phyloP scores from a whole-genome alignment of 1,284 basidiomycete genomes.

The Cutaneotrichosporon sp. region DNA sequence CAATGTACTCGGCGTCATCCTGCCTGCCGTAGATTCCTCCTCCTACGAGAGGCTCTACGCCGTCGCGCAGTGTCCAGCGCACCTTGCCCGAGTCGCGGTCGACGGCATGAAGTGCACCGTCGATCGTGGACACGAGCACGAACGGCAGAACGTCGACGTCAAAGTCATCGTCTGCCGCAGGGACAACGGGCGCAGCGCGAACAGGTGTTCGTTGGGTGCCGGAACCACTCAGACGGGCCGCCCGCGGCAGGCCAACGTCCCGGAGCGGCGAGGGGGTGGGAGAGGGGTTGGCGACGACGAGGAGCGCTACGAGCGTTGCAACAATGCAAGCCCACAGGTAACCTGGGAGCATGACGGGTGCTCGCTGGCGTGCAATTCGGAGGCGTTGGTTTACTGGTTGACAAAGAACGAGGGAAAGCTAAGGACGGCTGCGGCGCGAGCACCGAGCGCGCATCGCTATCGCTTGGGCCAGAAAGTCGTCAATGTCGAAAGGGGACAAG shows the following conservation, averaged over 20 bases:
- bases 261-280: constrained; percentile 4
- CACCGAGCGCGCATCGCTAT: constrained; percentile 20
- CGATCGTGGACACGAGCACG: constrained; percentile 45
- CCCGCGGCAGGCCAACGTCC: constrained; percentile 13
- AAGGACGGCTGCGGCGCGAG: constrained; percentile 12
- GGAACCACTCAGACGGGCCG: background rate
- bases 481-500: too few species aligned
- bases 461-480: background rate
- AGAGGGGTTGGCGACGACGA: constrained; percentile 3
- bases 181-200: background rate
- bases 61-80: constrained; percentile 39
- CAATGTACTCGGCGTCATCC: constrained; percentile 37
- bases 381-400: background rate
- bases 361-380: too few species aligned
- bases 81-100: constrained; percentile 41
- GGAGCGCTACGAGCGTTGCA: constrained; percentile 11
- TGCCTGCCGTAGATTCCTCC: constrained; percentile 31
- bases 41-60: constrained; percentile 41
- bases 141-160: constrained; percentile 46
- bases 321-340: constrained; percentile 9
- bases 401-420: background rate
- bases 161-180: constrained; percentile 15
- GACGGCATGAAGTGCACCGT: constrained; percentile 46
- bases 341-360: constrained; percentile 12
- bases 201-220: background rate